Conservation (phyloP, 1,139 yeast genomes). For the Kurtzmaniella quercitrusa region DNA sequence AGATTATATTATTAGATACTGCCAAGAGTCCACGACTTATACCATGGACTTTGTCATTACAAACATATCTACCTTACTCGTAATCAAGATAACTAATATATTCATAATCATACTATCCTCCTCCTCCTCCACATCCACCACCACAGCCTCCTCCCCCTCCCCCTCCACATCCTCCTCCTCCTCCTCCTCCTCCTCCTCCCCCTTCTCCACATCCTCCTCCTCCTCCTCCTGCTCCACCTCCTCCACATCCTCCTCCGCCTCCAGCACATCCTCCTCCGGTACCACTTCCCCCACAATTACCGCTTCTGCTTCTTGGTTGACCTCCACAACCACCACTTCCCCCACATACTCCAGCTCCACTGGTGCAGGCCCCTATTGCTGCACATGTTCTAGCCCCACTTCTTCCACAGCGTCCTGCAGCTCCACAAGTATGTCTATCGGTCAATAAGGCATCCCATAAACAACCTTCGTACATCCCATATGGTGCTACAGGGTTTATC, state of each 20-base stretch:
- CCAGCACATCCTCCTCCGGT: background rate
- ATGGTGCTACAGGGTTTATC: background rate
- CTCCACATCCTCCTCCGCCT: background rate
- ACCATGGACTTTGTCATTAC: no score
- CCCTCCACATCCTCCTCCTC: background rate
- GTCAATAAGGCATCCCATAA: background rate
- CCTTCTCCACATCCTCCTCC: background rate
- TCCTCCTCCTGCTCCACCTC: background rate
- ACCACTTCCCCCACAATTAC: background rate
- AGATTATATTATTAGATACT: no score
- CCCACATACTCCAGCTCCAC: constrained; percentile 7
- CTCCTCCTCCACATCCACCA: no score
- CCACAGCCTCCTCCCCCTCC: constrained; percentile 3
- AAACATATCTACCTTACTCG: no score
- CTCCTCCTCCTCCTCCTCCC: background rate
- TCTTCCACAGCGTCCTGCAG: background rate
- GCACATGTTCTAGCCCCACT: background rate
- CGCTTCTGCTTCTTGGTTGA: background rate
- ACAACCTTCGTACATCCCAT: background rate
- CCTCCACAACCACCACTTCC: background rate
- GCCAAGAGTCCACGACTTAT: no score
- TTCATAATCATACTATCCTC: no score
- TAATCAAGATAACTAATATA: no score
- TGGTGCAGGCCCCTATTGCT: constrained; percentile 5
- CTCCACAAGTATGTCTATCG: background rate